Evolutionary conservation across 805 yeast species (phyloP), one percentile per base, ranked within the genome.

Genomic region (Candida ovalis): DNA sequence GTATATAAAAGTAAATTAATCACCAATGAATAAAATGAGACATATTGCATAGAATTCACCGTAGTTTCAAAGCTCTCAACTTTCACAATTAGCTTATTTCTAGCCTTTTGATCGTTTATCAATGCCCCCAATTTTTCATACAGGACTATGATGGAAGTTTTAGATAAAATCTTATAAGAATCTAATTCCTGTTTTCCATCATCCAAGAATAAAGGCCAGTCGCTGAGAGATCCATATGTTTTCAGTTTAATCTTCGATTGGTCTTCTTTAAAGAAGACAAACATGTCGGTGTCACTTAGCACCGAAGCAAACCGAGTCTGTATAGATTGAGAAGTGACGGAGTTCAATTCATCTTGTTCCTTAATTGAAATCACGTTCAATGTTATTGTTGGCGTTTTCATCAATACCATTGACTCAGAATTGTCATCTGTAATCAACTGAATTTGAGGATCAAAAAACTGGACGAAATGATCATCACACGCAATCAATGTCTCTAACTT

Each of bases 121-220:
- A 81, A 64, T 19, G 74, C 67, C 41, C 75, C 72, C 5, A 80
- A 72, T 50, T 73, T 72, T 54, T 85, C 88, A 54, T 75, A 82
- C 1, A 84, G 73, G 19, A 86, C 60, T 61, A 81, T 76, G 22
- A 82, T 71, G 0, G 91, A 78, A 2, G 88, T 78, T 50, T 82
- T 76, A 28, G 84, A 78, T 23, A 89, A 74, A 35, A 91, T 68
- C 43, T 82, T 72, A 47, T 77, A 75, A 12, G 75, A 71, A 10
- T 68, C 59, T 80, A 56, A 43, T 44, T 82, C 81, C 52, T 80
- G 76, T 52, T 87, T 80, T 21, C 83, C 71, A 58, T 88, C 96
- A 42, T 80, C 62, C 1, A 90, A 64, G 89, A 96, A 91, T 0
- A 96, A 95, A 2, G 97, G 97, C 97, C 97, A 91, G 18, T 70